These are phyloP conservation scores for Elsinoe batatas DNA, from an alignment of 2,329 filamentous ascomycete species.

Conservation along the genomic window DNA sequence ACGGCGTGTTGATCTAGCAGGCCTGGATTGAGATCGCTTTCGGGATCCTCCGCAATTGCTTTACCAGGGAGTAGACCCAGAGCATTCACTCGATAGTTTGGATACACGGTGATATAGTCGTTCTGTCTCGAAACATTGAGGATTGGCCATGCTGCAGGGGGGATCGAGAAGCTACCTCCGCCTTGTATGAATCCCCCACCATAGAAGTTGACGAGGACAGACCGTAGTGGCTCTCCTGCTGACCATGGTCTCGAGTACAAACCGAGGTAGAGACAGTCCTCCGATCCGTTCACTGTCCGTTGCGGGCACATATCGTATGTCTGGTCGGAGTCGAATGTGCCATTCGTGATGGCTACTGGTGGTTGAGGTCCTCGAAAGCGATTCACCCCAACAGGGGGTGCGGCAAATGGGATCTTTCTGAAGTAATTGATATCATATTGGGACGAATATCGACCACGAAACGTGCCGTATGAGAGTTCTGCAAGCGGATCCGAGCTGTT, in stretches of 20 bases:
- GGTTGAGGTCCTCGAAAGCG: constrained; percentile 53
- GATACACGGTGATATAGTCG: constrained; percentile 43
- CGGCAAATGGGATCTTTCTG: constrained; percentile 52
- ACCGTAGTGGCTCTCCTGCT: constrained; percentile 35
- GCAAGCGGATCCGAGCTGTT: constrained; percentile 8
- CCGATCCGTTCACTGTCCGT: constrained; percentile 44
- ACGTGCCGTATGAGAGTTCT: constrained; percentile 16
- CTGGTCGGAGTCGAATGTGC: constrained; percentile 46
- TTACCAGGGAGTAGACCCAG: constrained; percentile 46
- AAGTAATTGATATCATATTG: constrained; percentile 34
- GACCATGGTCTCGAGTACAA: constrained; percentile 51
- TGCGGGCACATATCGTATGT: constrained; percentile 51
- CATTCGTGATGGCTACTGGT: constrained; percentile 38
- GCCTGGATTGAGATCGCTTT: constrained; percentile 40
- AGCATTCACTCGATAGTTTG: constrained; percentile 49
- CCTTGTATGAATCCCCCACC: constrained; percentile 54
- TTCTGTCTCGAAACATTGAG: constrained; percentile 44
- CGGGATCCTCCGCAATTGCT: constrained; percentile 35
- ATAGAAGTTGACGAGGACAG: constrained; percentile 52
- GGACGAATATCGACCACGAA: constrained; percentile 13
- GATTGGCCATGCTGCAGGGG: constrained; percentile 48
- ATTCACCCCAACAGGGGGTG: constrained; percentile 47
- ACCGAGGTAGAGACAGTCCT: constrained; percentile 54
- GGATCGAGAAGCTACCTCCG: constrained; percentile 44
- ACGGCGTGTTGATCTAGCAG: constrained; percentile 41